Evolutionary conservation across 2,329 filamentous ascomycete genomes (phyloP).

Genomic region (Fusarium sp.): DNA sequence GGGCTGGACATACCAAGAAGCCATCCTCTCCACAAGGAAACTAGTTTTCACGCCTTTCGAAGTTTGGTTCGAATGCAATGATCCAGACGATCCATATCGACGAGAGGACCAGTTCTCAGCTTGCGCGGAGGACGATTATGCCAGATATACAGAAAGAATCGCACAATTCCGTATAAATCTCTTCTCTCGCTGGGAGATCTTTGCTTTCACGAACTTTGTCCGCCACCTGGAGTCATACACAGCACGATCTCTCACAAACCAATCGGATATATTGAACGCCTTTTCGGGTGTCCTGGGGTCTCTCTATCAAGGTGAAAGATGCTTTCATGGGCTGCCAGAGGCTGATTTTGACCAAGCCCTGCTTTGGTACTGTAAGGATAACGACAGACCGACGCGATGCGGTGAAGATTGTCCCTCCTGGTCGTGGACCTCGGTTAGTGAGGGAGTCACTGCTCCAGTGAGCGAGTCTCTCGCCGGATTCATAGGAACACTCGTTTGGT

Average conservation of each 20-base stretch:
- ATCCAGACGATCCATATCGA: background rate
- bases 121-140: fast-evolving
- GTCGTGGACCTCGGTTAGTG: background rate
- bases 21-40: background rate
- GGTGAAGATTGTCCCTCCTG: background rate
- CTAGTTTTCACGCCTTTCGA: background rate
- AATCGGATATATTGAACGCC: background rate
- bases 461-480: fast-evolving
- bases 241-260: background rate
- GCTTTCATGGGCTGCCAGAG: background rate
- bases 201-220: background rate
- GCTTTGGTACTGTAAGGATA: background rate
- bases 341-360: background rate
- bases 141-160: background rate
- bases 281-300: background rate
- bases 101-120: background rate
- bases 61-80: background rate
- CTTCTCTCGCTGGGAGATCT: background rate
- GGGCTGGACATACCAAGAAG: background rate
- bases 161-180: background rate
- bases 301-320: background rate
- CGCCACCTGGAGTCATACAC: background rate
- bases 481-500: background rate
- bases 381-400: background rate
- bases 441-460: background rate